phyloP scores from a whole-genome alignment of 805 yeast genomes.

The Yarrowia sp. region DNA sequence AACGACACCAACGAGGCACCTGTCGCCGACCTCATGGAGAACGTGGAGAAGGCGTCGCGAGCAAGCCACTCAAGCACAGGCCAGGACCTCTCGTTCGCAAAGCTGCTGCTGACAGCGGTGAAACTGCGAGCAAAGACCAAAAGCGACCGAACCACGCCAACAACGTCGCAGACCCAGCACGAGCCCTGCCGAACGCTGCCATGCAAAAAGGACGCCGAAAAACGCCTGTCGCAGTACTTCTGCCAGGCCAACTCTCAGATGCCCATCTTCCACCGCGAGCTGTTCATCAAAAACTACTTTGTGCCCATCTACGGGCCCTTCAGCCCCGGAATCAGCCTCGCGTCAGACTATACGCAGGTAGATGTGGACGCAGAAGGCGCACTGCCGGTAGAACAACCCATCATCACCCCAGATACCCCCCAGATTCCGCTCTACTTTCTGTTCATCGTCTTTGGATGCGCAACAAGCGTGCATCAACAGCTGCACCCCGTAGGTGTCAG shows the following conservation, averaged over 20 bases:
- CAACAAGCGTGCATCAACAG: slow-evolving; percentile 69
- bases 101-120: slow-evolving; percentile 73
- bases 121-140: slow-evolving; percentile 41
- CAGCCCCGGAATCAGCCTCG: slow-evolving; percentile 53
- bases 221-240: slow-evolving; percentile 62
- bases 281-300: slow-evolving; percentile 62
- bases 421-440: slow-evolving; percentile 50
- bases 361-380: slow-evolving; percentile 11
- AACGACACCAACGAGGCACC: too few relatives aligned
- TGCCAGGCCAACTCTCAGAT: slow-evolving; percentile 79
- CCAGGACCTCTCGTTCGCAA: slow-evolving; percentile 61
- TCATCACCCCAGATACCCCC: neutral
- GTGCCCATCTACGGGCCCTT: slow-evolving; percentile 77
- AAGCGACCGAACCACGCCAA: neutral
- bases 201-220: slow-evolving; percentile 66
- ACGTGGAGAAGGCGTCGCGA: slow-evolving; percentile 32
- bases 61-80: slow-evolving; percentile 33
- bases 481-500: slow-evolving; percentile 64
- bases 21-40: slow-evolving; percentile 29
- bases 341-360: slow-evolving; percentile 32
- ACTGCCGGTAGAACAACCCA: neutral
- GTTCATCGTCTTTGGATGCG: slow-evolving; percentile 75
- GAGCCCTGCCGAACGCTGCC: slow-evolving; percentile 51
- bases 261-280: slow-evolving; percentile 81
- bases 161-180: neutral